phyloP scores from a whole-genome alignment of 345 rosid species.

The Stellera chamaejasme region DNA sequence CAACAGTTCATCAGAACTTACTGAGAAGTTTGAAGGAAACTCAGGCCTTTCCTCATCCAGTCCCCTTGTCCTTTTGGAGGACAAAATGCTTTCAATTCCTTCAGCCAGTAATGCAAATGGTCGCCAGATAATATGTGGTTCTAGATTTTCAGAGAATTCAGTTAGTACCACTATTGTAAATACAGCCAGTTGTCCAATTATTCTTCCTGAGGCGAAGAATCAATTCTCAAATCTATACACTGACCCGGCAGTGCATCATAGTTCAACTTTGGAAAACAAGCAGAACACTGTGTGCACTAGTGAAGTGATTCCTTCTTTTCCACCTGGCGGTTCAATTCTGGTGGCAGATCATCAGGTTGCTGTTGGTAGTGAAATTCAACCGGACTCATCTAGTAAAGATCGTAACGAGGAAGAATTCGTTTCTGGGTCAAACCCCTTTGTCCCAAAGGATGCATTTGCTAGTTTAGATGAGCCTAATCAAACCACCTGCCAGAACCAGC shows the following conservation, averaged over 20 bases:
- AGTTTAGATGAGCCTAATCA: constrained; percentile 29
- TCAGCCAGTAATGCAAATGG: constrained; percentile 30
- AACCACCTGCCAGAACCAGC: constrained; percentile 24
- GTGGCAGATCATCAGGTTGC: constrained; percentile 31
- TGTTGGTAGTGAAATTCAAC: constrained; percentile 23
- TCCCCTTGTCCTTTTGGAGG: constrained; percentile 27
- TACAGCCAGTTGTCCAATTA: constrained; percentile 28
- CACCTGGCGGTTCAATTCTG: constrained; percentile 30
- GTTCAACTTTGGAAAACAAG: constrained; percentile 28
- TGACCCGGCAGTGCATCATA: constrained; percentile 23
- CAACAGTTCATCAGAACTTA: constrained; percentile 17
- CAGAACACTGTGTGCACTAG: constrained; percentile 25
- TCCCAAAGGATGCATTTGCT: constrained; percentile 24
- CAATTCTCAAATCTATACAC: constrained; percentile 22
- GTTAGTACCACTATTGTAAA: constrained; percentile 28
- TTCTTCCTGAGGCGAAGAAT: constrained; percentile 21
- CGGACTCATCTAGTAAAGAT: constrained; percentile 20
- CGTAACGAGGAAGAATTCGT: constrained; percentile 20
- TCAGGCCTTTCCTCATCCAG: constrained; percentile 20
- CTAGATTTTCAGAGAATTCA: constrained; percentile 28
- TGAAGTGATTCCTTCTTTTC: constrained; percentile 20
- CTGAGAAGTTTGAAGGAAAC: constrained; percentile 22
- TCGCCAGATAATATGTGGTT: constrained; percentile 20
- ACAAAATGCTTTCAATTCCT: constrained; percentile 19
- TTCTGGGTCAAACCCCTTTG: constrained; percentile 22